phyloP scores from a whole-genome alignment of 2,329 filamentous ascomycete species.

The Aspergillus tubingensis region DNA sequence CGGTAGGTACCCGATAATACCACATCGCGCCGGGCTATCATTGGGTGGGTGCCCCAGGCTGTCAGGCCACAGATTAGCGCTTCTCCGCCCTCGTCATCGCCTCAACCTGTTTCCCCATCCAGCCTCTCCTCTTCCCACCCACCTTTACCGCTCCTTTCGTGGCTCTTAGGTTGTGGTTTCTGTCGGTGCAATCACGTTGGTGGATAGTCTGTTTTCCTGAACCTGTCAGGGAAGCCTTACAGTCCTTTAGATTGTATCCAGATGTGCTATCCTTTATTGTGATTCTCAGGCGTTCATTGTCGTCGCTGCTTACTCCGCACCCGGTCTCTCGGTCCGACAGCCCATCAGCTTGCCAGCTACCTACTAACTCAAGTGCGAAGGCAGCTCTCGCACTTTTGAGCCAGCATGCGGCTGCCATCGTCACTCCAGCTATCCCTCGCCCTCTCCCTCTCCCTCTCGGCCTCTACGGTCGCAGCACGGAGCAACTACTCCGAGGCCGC shows the following conservation, averaged over 20 bases:
- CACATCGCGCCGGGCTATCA: not conserved
- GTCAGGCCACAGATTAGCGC: conserved; percentile 11
- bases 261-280: conserved; percentile 2
- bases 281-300: conserved; percentile 11
- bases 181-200: not conserved
- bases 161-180: not conserved
- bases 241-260: not conserved
- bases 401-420: conserved; percentile 32
- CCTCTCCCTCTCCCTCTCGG: conserved; percentile 28
- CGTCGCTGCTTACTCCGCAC: conserved; percentile 18
- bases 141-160: conserved; percentile 7
- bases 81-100: conserved; percentile 39
- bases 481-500: conserved; percentile 61
- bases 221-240: not conserved
- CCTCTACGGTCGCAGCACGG: conserved; percentile 25
- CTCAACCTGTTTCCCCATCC: conserved; percentile 10
- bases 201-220: not conserved
- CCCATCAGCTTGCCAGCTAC: conserved; percentile 6
- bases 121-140: conserved; percentile 4
- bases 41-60: conserved; percentile 27
- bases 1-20: conserved; percentile 5
- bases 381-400: not conserved
- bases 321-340: conserved; percentile 6
- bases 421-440: conserved; percentile 27
- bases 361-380: not conserved